Evolutionary conservation across 495 filamentous ascomycete species (phyloP).

Genomic region (Annulohypoxylon maeteangense): DNA sequence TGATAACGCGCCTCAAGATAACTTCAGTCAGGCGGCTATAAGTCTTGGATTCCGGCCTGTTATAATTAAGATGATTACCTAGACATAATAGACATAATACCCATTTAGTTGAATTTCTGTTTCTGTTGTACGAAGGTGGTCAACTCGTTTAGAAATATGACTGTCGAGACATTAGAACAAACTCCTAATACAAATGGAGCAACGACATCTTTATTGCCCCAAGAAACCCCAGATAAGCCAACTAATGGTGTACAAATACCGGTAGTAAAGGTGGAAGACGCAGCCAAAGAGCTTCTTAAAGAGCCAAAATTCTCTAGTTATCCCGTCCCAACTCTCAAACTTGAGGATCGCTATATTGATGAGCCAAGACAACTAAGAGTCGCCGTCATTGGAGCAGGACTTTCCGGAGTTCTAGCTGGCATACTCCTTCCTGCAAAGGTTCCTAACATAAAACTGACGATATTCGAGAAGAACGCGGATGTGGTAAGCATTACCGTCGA

Average conservation of each 20-base stretch:
- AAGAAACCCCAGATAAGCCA: background rate
- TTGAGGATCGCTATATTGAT: slow-evolving; percentile 63
- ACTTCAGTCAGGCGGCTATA: slow-evolving; percentile 31
- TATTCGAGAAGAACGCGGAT: slow-evolving; percentile 80
- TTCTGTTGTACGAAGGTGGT: background rate
- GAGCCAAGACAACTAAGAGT: slow-evolving; percentile 65
- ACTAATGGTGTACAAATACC: slow-evolving; percentile 29
- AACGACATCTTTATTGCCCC: background rate
- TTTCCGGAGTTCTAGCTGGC: slow-evolving; percentile 70
- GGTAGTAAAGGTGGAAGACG: slow-evolving; percentile 17
- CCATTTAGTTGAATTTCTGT: slow-evolving; percentile 1
- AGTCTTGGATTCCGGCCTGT: slow-evolving; percentile 16
- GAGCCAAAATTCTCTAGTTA: slow-evolving; percentile 18
- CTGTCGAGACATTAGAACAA: slow-evolving; percentile 19
- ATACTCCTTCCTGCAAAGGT: slow-evolving; percentile 69
- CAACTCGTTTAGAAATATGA: slow-evolving; percentile 17
- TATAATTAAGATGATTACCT: background rate
- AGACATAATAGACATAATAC: background rate
- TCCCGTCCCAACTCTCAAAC: slow-evolving; percentile 41
- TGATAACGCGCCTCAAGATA: slow-evolving; percentile 34
- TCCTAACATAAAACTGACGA: slow-evolving; percentile 65
- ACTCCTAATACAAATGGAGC: slow-evolving; percentile 11
- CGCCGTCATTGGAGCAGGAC: slow-evolving; percentile 73
- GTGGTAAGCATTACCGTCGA: slow-evolving; percentile 50
- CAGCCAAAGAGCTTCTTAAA: slow-evolving; percentile 21